Evolutionary conservation across 345 rosid species (phyloP).

Genomic region (Leavenworthia alabamica): DNA sequence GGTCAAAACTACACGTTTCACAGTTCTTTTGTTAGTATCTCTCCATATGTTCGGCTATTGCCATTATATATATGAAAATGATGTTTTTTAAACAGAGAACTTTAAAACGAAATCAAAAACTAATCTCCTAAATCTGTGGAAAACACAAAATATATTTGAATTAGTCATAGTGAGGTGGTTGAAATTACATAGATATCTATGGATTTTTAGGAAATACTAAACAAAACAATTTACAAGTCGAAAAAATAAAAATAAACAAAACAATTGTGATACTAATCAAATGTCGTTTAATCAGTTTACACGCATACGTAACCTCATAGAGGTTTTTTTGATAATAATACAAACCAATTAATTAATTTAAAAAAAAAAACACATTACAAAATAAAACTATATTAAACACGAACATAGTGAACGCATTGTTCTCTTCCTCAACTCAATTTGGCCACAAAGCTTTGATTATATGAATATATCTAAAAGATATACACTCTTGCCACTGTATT

Average conservation of each 20-base stretch:
- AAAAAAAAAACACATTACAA: constrained; percentile 13
- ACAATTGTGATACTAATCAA: not conserved
- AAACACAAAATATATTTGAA: too few relatives aligned
- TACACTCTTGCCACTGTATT: not conserved
- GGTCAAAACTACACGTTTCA: not conserved
- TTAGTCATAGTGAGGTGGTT: too few relatives aligned
- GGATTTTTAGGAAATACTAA: too few relatives aligned
- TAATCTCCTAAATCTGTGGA: too few relatives aligned
- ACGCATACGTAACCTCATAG: constrained; percentile 16
- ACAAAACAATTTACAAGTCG: not conserved
- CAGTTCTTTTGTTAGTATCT: not conserved
- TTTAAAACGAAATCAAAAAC: too few relatives aligned
- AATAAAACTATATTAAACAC: constrained; percentile 1
- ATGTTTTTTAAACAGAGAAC: too few relatives aligned
- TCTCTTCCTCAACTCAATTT: constrained; percentile 10
- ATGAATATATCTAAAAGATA: not conserved
- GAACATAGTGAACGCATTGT: not conserved
- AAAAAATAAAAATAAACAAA: too few relatives aligned
- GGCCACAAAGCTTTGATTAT: not conserved
- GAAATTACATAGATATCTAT: too few relatives aligned
- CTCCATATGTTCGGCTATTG: not conserved
- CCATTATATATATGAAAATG: too few relatives aligned
- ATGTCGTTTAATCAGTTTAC: constrained; percentile 4
- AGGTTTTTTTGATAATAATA: not conserved
- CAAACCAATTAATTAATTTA: constrained; percentile 6